phyloP scores from a whole-genome alignment of 2,329 filamentous ascomycete genomes.

The Aspergillus hortae region DNA sequence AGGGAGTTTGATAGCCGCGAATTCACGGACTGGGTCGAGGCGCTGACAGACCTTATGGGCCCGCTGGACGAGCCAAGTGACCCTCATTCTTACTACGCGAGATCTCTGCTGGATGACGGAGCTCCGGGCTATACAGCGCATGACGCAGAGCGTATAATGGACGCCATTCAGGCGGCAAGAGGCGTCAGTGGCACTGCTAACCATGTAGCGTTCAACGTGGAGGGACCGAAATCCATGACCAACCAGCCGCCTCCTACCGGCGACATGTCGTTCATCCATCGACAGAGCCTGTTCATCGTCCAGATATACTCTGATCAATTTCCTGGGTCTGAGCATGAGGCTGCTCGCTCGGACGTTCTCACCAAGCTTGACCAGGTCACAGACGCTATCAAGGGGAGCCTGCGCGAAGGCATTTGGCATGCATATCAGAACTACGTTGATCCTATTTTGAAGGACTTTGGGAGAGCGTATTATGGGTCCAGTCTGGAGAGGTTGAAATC shows the following conservation, averaged over 20 bases:
- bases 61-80: slow-evolving; percentile 2
- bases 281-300: not conserved
- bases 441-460: slow-evolving; percentile 1
- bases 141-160: not conserved
- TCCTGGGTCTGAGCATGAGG: not conserved
- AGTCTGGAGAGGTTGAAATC: slow-evolving; percentile 1
- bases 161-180: not conserved
- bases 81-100: slow-evolving; percentile 5
- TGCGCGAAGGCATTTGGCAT: not conserved
- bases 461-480: slow-evolving; percentile 1
- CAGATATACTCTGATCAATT: slow-evolving; percentile 6
- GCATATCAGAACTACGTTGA: slow-evolving; percentile 7
- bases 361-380: not conserved
- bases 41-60: slow-evolving; percentile 9
- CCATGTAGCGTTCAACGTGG: slow-evolving; percentile 2
- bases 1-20: not conserved
- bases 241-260: slow-evolving; percentile 1
- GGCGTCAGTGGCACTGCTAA: not conserved
- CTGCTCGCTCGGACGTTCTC: not conserved
- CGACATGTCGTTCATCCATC: slow-evolving; percentile 5
- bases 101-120: slow-evolving; percentile 4
- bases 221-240: not conserved
- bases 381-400: not conserved
- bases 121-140: not conserved
- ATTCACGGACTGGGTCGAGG: slow-evolving; percentile 3